Conservation (phyloP, 2,329 filamentous ascomycete species). For the Aspergillus unguis region DNA sequence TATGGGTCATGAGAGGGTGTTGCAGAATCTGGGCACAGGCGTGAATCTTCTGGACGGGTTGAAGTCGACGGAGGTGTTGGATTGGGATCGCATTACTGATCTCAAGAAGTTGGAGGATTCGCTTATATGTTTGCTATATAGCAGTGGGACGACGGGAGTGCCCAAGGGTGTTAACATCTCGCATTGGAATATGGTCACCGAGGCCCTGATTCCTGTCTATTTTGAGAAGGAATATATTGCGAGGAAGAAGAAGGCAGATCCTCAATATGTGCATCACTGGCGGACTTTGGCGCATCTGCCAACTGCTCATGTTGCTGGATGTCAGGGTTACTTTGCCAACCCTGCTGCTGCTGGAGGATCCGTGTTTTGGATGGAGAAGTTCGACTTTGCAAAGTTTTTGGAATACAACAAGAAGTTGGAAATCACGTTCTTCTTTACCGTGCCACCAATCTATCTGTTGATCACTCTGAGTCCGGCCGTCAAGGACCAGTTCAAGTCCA, state of each 20-base stretch:
- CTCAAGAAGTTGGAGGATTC: constrained; percentile 11
- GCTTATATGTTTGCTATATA: constrained; percentile 39
- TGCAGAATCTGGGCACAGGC: constrained; percentile 11
- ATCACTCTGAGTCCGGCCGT: constrained; percentile 47
- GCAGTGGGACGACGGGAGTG: constrained; percentile 55
- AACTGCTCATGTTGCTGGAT: constrained; percentile 49
- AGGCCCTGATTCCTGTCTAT: constrained; percentile 23
- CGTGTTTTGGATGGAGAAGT: constrained; percentile 44
- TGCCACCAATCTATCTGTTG: constrained; percentile 50
- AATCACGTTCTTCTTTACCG: constrained; percentile 48
- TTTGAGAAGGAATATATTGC: constrained; percentile 15
- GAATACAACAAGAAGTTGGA: constrained; percentile 44
- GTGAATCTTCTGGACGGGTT: constrained; percentile 11
- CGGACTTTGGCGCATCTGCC: constrained; percentile 41
- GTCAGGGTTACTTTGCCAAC: constrained; percentile 37
- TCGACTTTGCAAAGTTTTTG: constrained; percentile 49
- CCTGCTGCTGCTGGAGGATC: constrained; percentile 37
- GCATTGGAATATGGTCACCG: constrained; percentile 54
- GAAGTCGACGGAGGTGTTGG: constrained; percentile 7
- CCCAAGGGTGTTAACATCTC: constrained; percentile 58
- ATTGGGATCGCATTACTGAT: constrained; percentile 18
- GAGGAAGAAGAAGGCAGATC: constrained; percentile 11
- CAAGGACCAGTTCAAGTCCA: constrained; percentile 38
- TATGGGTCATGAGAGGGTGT: constrained; percentile 11
- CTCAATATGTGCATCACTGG: constrained; percentile 18